phyloP scores from a whole-genome alignment of 1,284 basidiomycete genomes.

The Hymenochaete sp. region DNA sequence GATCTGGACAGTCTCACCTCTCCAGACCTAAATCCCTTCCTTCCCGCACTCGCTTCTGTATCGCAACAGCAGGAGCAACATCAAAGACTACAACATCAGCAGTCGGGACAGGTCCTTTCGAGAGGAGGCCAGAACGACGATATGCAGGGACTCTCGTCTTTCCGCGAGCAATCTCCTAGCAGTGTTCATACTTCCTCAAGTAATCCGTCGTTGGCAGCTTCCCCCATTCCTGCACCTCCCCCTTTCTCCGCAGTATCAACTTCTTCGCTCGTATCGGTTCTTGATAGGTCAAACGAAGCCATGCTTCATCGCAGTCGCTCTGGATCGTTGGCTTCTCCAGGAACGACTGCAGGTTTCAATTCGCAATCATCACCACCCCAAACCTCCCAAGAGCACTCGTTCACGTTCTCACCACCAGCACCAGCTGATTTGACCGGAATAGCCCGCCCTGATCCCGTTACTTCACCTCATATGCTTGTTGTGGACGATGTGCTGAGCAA shows the following conservation, averaged over 20 bases:
- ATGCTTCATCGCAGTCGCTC: constrained; percentile 30
- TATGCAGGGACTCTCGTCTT: constrained; percentile 16
- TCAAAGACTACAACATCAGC: neutral
- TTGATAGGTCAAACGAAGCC: constrained; percentile 26
- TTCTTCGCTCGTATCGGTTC: constrained; percentile 40
- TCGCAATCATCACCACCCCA: constrained; percentile 26
- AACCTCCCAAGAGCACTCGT: constrained; percentile 25
- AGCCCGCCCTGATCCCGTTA: constrained; percentile 16
- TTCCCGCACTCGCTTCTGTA: constrained; percentile 1
- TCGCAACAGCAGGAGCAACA: constrained; percentile 11
- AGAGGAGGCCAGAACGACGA: too few species aligned
- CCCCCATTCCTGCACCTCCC: constrained; percentile 15
- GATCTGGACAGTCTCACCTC: constrained; percentile 7
- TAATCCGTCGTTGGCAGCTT: constrained; percentile 17
- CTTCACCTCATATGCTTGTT: constrained; percentile 30
- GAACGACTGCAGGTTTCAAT: constrained; percentile 26
- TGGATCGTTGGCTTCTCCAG: constrained; percentile 30
- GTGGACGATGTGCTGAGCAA: constrained; percentile 34
- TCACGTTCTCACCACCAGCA: constrained; percentile 19
- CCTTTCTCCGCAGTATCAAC: constrained; percentile 20
- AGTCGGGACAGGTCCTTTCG: neutral
- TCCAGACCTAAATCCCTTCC: neutral
- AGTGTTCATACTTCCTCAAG: constrained; percentile 14
- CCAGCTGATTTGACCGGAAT: constrained; percentile 26
- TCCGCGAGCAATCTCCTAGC: constrained; percentile 13